Percentiles rank a stretch among this genome's conserved stretches.
Conservation (phyloP, 345 rosid species). For the Tarenaya hassleriana region DNA sequence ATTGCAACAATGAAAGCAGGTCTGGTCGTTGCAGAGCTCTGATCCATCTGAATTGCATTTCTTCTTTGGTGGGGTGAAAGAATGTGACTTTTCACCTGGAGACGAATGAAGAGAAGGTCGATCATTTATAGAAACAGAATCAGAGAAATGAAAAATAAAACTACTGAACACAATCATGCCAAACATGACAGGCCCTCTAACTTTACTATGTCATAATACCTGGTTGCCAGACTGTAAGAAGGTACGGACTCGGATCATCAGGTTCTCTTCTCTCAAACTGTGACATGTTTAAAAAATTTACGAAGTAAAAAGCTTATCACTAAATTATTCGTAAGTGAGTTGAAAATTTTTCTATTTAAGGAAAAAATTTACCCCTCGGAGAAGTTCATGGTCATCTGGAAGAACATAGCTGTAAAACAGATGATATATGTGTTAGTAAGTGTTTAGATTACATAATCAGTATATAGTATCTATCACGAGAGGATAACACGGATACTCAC, state of each 20-base stretch:
- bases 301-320: background rate
- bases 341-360: background rate
- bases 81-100: constrained; percentile 43
- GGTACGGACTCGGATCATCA: constrained; percentile 46
- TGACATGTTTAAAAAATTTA: background rate
- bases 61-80: constrained; percentile 26
- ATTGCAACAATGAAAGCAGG: constrained; percentile 34
- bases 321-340: background rate
- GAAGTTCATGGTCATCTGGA: constrained; percentile 46
- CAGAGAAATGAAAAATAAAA: background rate
- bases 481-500: constrained; percentile 35
- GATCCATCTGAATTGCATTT: constrained; percentile 30
- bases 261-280: constrained; percentile 45
- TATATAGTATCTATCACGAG: background rate
- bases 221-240: constrained; percentile 58
- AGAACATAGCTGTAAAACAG: constrained; percentile 46
- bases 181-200: background rate
- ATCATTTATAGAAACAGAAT: too few relatives aligned
- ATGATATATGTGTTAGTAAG: background rate
- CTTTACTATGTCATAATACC: too few relatives aligned
- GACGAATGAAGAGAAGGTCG: background rate
- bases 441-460: background rate
- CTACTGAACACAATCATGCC: background rate
- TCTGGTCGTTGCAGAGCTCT: constrained; percentile 27
- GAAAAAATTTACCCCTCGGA: constrained; percentile 34